A percentile compares a stretch with the other conserved stretches of the same genome.
Evolutionary conservation across 2,329 filamentous ascomycete genomes (phyloP).

Genomic region (Paecilomyces niveus): DNA sequence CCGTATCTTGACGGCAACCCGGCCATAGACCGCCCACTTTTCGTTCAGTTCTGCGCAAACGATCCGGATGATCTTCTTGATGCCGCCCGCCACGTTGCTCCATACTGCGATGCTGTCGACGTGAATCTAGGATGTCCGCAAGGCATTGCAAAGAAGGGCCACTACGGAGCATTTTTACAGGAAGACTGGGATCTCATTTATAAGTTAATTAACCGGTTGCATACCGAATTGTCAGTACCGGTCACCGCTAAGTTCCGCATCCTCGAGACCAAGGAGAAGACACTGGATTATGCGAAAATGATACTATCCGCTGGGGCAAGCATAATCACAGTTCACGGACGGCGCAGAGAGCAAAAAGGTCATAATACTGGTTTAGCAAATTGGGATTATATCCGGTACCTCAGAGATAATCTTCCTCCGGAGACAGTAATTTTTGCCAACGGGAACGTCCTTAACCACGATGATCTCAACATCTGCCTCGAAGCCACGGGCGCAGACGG

Average conservation of each 20-base stretch:
- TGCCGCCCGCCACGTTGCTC: conserved; percentile 70
- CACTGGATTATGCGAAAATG: conserved; percentile 80
- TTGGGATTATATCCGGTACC: conserved; percentile 75
- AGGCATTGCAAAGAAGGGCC: conserved; percentile 82
- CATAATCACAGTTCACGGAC: conserved; percentile 86
- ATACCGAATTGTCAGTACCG: conserved; percentile 69
- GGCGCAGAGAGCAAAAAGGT: conserved; percentile 85
- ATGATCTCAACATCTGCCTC: conserved; percentile 70
- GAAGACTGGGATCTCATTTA: conserved; percentile 83
- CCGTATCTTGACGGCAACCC: conserved; percentile 81
- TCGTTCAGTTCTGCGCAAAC: conserved; percentile 83
- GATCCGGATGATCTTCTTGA: conserved; percentile 41
- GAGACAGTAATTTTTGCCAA: conserved; percentile 96
- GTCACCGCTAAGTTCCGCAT: conserved; percentile 94
- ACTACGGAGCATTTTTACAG: conserved; percentile 91
- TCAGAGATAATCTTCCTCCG: conserved; percentile 72
- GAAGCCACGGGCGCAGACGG: conserved; percentile 80
- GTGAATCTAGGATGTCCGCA: conserved; percentile 94
- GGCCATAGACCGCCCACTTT: conserved; percentile 73
- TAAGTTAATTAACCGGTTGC: conserved; percentile 73
- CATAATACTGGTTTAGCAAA: conserved; percentile 91
- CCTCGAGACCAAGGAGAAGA: conserved; percentile 77
- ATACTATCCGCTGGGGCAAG: conserved; percentile 83
- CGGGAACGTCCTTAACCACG: conserved; percentile 79
- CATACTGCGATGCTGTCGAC: conserved; percentile 91